A percentile compares a stretch with the other conserved stretches of the same genome.
Conservation (phyloP, 129 eudicot species). For the Centella asiatica region DNA sequence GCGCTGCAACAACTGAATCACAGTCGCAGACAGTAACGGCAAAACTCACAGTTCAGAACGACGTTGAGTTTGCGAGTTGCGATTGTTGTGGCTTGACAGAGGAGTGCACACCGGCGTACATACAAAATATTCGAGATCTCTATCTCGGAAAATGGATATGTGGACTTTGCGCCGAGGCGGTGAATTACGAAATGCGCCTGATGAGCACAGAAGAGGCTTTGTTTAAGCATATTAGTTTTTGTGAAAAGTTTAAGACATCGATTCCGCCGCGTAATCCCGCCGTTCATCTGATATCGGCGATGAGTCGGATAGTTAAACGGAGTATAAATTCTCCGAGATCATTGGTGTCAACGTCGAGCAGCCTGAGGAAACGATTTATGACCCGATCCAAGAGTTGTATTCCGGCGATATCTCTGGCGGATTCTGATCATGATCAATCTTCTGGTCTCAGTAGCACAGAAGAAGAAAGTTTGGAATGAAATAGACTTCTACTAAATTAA, state of each 20-base stretch:
- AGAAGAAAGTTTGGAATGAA: constrained; percentile 26
- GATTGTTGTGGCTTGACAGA: constrained; percentile 75
- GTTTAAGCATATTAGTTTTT: constrained; percentile 52
- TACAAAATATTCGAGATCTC: constrained; percentile 55
- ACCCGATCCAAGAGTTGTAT: constrained; percentile 56
- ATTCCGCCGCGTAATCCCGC: constrained; percentile 49
- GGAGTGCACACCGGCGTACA: constrained; percentile 67
- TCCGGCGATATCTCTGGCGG: constrained; percentile 36
- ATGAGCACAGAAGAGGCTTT: constrained; percentile 67
- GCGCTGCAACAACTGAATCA: constrained; percentile 22
- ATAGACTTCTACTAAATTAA: no score
- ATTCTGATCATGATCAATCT: constrained; percentile 16
- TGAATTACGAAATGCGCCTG: constrained; percentile 59
- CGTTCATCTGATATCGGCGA: constrained; percentile 43
- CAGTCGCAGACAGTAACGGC: constrained; percentile 25
- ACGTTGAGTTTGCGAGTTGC: constrained; percentile 54
- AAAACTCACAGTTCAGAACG: constrained; percentile 18
- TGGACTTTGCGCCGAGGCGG: constrained; percentile 80
- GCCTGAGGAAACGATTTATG: constrained; percentile 30
- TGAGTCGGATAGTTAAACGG: constrained; percentile 54
- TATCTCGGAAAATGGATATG: constrained; percentile 81
- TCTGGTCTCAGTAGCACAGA: constrained; percentile 3
- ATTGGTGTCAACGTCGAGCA: constrained; percentile 51
- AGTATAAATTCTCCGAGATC: constrained; percentile 65
- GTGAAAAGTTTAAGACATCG: constrained; percentile 41